A percentile compares a stretch with the other conserved stretches of the same genome.
Conservation (phyloP, 2,329 filamentous ascomycete genomes). For the Trichoderma sp. region DNA sequence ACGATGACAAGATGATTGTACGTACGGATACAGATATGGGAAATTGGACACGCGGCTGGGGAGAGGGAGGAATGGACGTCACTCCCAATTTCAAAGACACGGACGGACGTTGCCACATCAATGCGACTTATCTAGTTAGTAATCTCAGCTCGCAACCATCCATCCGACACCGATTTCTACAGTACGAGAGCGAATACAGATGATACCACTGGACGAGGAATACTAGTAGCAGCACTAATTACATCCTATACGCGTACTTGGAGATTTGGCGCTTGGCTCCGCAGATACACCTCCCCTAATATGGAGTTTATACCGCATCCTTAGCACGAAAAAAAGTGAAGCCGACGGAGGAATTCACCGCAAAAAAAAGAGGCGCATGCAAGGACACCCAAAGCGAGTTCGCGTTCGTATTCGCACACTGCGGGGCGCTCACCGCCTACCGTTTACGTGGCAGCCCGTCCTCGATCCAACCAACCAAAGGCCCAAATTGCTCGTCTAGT, state of each 20-base stretch:
- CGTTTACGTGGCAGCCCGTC: constrained; percentile 15
- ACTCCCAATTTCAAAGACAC: neutral
- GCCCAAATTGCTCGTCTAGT: constrained; percentile 4
- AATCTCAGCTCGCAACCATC: neutral
- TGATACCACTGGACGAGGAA: neutral
- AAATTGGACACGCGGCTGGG: neutral
- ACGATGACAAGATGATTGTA: neutral
- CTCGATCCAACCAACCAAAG: constrained; percentile 12
- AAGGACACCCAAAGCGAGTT: constrained; percentile 9
- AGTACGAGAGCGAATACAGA: neutral
- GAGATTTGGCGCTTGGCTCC: neutral
- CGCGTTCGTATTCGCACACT: constrained; percentile 35
- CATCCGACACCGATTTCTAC: neutral
- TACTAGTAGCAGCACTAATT: neutral
- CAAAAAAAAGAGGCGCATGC: neutral
- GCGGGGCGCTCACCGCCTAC: constrained; percentile 21
- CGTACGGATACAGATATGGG: too few relatives aligned
- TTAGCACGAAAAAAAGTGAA: neutral
- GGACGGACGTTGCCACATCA: neutral
- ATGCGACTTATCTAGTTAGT: neutral
- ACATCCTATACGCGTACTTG: neutral
- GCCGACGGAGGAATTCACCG: neutral
- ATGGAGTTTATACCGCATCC: neutral
- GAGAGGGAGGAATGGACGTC: neutral
- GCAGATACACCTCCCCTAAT: neutral